Evolutionary conservation across 345 rosid genomes (phyloP), one percentile per base, ranked within the genome.

Genomic region (Syzygium oleosum): DNA sequence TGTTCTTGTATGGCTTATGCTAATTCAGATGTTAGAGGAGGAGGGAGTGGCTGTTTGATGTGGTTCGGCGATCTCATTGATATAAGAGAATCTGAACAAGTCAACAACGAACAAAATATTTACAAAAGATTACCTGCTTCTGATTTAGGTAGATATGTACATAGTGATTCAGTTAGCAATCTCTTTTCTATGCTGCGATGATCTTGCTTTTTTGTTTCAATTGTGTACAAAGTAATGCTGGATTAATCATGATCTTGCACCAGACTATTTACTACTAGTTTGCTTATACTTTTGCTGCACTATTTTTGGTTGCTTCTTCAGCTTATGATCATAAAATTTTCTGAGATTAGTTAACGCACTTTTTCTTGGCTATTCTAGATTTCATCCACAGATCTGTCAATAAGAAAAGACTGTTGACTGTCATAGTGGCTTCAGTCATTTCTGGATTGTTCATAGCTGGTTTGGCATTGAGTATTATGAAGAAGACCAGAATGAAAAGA

Each of bases 11-110:
- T 34, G 5, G 93, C 91, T 4, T 93, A 85, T 43, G 53, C 91
- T 3, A 84, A 86, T 58, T 49, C 85, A 25, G 86, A 89, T 84
- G 27, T 89, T 29, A 87, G 87, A 2, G 88, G 29, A 23, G 86
- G 85, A 63, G 93, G 94, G 7, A 88, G 63, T 22, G 93, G 91
- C 52, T 91, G 94, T 59, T 5, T 89, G 86, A 84, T 87, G 85
- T 91, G 94, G 92, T 90, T 87, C 10, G 88, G 77, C 1, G 73
- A 91, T 13, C 34, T 93, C 23, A 2, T 91, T 31, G 90, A 93
- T 31, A 19, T 89, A 1, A 91, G 88, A 77, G 51, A 53, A 34
- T 63, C 12, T 12, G 29, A 25, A 11, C 31, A 46, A 25, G 7
- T 52, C 6, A 43, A 65, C 12, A 51, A 63, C 16, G 91, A 88